phyloP scores from a whole-genome alignment of 306 rosid species.

The Lagenaria siceraria region DNA sequence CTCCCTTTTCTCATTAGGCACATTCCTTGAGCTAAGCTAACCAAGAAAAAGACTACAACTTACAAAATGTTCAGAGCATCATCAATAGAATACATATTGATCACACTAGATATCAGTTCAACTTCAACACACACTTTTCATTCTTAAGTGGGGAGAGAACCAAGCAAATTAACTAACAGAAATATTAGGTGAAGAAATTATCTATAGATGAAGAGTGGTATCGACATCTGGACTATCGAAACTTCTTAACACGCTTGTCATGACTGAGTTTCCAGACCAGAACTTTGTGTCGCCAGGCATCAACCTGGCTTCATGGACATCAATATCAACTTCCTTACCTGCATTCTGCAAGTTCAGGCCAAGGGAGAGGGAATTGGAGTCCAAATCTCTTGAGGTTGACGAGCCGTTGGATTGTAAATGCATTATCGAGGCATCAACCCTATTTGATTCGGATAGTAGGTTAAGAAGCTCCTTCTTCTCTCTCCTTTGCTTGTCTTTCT shows the following conservation, averaged over 20 bases:
- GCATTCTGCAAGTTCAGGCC: slow-evolving; percentile 29
- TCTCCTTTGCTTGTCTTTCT: slow-evolving; percentile 82
- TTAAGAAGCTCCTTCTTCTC: slow-evolving; percentile 58
- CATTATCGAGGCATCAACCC: slow-evolving; percentile 12
- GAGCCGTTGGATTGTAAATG: slow-evolving; percentile 14
- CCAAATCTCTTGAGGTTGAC: slow-evolving; percentile 18
- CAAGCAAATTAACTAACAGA: slow-evolving; percentile 1
- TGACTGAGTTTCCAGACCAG: slow-evolving; percentile 25
- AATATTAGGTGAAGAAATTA: slow-evolving; percentile 2
- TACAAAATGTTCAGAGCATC: background rate
- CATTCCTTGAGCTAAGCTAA: background rate
- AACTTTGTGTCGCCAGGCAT: slow-evolving; percentile 13
- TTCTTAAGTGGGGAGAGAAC: background rate
- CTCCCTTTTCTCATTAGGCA: background rate
- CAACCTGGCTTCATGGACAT: slow-evolving; percentile 14
- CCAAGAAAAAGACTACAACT: background rate
- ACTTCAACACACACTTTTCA: background rate
- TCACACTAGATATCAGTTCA: background rate
- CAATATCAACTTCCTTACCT: slow-evolving; percentile 24
- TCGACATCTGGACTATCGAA: slow-evolving; percentile 63
- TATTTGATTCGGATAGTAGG: slow-evolving; percentile 24
- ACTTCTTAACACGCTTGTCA: slow-evolving; percentile 30
- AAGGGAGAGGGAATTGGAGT: slow-evolving; percentile 51
- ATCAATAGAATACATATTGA: background rate
- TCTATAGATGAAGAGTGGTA: slow-evolving; percentile 90